Percentiles rank a stretch among this genome's conserved stretches.
Evolutionary conservation across 208 protist species (phyloP).

Genomic region (Acanthamoeba triangularis): DNA sequence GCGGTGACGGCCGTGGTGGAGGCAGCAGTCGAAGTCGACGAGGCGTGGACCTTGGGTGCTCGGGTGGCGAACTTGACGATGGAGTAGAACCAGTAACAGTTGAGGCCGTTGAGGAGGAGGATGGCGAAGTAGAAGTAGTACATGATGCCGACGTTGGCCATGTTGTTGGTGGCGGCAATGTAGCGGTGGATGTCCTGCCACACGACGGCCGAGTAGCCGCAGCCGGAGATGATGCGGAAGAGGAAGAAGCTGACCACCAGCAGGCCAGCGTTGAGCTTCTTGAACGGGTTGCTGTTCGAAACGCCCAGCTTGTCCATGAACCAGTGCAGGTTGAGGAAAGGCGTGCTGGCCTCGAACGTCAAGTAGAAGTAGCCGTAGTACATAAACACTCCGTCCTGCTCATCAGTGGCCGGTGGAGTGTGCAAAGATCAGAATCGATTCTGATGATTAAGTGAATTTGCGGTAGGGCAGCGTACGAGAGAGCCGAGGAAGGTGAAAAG

Average conservation of each 20-base stretch:
- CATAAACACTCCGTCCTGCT: conserved; percentile 61
- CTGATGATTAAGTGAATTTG: neutral
- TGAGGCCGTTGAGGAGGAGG: conserved; percentile 9
- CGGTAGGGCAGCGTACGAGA: neutral
- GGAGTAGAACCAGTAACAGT: conserved; percentile 69
- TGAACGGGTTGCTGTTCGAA: neutral
- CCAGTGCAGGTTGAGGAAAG: conserved; percentile 62
- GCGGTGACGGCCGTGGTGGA: neutral
- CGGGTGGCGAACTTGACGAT: conserved; percentile 53
- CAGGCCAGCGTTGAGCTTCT: conserved; percentile 36
- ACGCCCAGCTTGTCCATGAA: conserved; percentile 69
- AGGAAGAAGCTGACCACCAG: conserved; percentile 34
- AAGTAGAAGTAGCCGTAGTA: conserved; percentile 67
- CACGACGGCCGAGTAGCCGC: conserved; percentile 53
- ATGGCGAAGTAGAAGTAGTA: conserved; percentile 71
- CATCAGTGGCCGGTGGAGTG: neutral
- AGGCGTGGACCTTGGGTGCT: neutral
- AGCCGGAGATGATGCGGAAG: conserved; percentile 30
- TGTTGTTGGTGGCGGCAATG: neutral
- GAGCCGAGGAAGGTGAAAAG: conserved; percentile 46
- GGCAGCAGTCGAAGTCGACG: neutral
- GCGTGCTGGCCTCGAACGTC: conserved; percentile 61
- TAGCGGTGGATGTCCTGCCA: conserved; percentile 43
- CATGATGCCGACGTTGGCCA: conserved; percentile 21
- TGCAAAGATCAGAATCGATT: neutral